phyloP scores from a whole-genome alignment of 805 yeast genomes.

The Diddensiella transvaalensis region DNA sequence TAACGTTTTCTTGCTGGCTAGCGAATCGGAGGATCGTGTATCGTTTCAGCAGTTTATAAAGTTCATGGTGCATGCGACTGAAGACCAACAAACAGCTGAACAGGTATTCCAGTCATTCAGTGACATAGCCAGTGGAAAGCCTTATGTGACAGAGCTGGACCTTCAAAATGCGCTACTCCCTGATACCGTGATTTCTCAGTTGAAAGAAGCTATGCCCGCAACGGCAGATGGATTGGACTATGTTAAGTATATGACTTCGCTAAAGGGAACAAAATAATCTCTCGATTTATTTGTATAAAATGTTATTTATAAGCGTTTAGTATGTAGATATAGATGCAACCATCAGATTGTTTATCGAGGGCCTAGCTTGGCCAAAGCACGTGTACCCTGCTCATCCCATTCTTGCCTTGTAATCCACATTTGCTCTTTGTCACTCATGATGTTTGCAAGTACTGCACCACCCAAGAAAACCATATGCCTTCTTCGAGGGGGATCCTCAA shows the following conservation, averaged over 20 bases:
- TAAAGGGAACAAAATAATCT: background rate
- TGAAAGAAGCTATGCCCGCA: slow-evolving; percentile 31
- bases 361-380: slow-evolving; percentile 81
- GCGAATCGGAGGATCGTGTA: slow-evolving; percentile 27
- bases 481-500: slow-evolving; percentile 98
- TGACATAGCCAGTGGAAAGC: slow-evolving; percentile 40
- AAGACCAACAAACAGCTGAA: slow-evolving; percentile 37
- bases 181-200: slow-evolving; percentile 31
- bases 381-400: slow-evolving; percentile 96
- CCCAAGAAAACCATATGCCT: slow-evolving; percentile 98
- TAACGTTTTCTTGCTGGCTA: slow-evolving; percentile 36
- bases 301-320: too few relatives aligned
- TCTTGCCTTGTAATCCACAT: slow-evolving; percentile 97
- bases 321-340: background rate
- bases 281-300: background rate
- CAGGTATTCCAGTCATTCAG: slow-evolving; percentile 40
- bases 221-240: slow-evolving; percentile 31
- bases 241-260: slow-evolving; percentile 25
- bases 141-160: slow-evolving; percentile 39
- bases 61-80: slow-evolving; percentile 39
- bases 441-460: slow-evolving; percentile 95
- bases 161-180: slow-evolving; percentile 36
- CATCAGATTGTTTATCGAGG: slow-evolving; percentile 55
- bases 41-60: slow-evolving; percentile 34
- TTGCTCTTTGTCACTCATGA: slow-evolving; percentile 97